A percentile compares a stretch with the other conserved stretches of the same genome.
Conservation (phyloP, 1,139 yeast species). For the Protomyces macrosporus region DNA sequence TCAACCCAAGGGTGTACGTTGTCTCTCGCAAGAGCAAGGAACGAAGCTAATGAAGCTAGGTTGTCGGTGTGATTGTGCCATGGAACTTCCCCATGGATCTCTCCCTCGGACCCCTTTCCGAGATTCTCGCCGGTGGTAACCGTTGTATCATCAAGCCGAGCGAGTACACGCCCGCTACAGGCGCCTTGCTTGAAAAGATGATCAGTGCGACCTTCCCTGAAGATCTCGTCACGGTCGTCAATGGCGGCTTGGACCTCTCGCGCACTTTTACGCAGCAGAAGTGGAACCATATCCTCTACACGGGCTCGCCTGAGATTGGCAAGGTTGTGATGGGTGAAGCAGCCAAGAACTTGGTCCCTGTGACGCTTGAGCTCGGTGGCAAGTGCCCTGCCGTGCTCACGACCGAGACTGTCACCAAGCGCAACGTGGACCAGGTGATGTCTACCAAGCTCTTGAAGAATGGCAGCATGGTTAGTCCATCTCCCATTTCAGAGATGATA, state of each 20-base stretch:
- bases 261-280: constrained; percentile 40
- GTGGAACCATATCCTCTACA: constrained; percentile 79
- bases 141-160: constrained; percentile 73
- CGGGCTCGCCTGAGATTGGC: constrained; percentile 78
- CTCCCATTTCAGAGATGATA: too few species aligned
- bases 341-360: constrained; percentile 68
- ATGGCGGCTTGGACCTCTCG: constrained; percentile 57
- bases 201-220: constrained; percentile 43
- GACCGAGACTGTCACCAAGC: constrained; percentile 56
- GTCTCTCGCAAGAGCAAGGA: background rate
- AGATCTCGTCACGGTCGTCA: constrained; percentile 55
- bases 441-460: constrained; percentile 63
- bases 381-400: constrained; percentile 72
- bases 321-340: constrained; percentile 73
- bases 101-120: constrained; percentile 60
- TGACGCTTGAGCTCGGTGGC: constrained; percentile 74
- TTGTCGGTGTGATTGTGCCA: constrained; percentile 38
- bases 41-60: too few species aligned
- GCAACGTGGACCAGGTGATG: constrained; percentile 51
- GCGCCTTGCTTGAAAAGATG: constrained; percentile 53
- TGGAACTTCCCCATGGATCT: constrained; percentile 78
- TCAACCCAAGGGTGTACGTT: background rate
- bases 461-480: constrained; percentile 69
- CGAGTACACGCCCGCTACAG: constrained; percentile 63
- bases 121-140: constrained; percentile 86